These are phyloP conservation scores for Houttuynia cordata DNA, from an alignment of 164 flowering plant genomes.

Conservation along the genomic window DNA sequence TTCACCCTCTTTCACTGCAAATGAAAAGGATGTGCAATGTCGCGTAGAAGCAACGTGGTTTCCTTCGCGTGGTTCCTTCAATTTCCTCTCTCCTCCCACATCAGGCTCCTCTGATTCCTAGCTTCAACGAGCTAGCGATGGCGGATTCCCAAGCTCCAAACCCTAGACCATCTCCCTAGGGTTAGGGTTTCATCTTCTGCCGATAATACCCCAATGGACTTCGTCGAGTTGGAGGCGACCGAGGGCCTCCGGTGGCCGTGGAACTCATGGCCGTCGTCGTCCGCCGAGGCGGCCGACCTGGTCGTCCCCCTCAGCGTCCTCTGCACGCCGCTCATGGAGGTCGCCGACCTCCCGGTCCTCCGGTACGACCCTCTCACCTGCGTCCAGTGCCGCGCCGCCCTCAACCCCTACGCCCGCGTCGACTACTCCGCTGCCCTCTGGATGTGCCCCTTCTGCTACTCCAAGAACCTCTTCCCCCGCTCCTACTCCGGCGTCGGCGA, in stretches of 20 bases:
- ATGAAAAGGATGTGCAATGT: too few species aligned
- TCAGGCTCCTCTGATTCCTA: too few species aligned
- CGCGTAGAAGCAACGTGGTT: too few species aligned
- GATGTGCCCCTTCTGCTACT: slow-evolving; percentile 74
- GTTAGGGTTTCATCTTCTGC: too few species aligned
- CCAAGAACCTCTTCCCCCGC: slow-evolving; percentile 49
- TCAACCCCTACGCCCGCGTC: slow-evolving; percentile 91
- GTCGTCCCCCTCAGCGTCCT: slow-evolving; percentile 63
- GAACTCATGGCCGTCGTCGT: slow-evolving; percentile 86
- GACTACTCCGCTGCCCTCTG: slow-evolving; percentile 67
- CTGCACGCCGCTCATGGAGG: slow-evolving; percentile 67
- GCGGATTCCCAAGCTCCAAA: too few species aligned
- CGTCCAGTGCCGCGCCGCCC: slow-evolving; percentile 41
- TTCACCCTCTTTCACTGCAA: too few species aligned
- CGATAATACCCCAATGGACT: slow-evolving; percentile 70
- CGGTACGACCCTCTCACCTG: slow-evolving; percentile 68
- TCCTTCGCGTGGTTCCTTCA: too few species aligned
- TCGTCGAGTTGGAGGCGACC: slow-evolving; percentile 70
- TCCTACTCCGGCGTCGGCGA: slow-evolving; percentile 60
- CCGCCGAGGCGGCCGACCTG: slow-evolving; percentile 39
- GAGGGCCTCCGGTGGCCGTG: slow-evolving; percentile 96
- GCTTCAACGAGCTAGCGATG: too few species aligned
- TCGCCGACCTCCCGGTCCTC: slow-evolving; percentile 63
- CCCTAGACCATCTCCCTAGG: too few species aligned
- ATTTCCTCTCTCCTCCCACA: too few species aligned